These are phyloP conservation scores for Aspergillus biplanus DNA, from an alignment of 495 filamentous ascomycete genomes.

Conservation along the genomic window DNA sequence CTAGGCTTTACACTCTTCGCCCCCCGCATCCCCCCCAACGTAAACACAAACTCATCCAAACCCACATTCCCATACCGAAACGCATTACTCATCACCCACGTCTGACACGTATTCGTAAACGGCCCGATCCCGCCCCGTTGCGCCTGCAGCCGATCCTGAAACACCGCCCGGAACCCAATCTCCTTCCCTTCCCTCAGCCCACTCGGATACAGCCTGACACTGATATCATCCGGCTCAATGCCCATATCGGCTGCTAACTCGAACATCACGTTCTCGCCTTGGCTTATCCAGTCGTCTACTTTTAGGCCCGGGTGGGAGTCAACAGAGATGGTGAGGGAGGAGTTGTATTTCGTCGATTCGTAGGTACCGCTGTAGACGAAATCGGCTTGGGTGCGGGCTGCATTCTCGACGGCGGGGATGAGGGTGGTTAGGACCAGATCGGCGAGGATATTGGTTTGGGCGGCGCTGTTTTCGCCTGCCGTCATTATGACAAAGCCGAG, in stretches of 20 bases:
- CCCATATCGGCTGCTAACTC: too few species aligned
- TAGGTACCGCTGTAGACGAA: neutral
- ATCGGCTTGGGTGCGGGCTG: neutral
- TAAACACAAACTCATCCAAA: conserved; percentile 44
- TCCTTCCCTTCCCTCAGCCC: neutral
- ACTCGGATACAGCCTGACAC: neutral
- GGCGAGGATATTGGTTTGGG: neutral
- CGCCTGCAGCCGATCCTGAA: conserved; percentile 33
- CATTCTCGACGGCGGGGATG: neutral
- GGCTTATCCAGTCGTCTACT: too few species aligned
- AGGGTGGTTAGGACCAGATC: neutral
- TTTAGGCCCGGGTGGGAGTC: neutral
- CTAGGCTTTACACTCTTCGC: neutral
- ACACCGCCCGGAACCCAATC: neutral
- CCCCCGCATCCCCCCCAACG: neutral
- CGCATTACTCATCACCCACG: conserved; percentile 32
- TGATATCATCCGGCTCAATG: neutral
- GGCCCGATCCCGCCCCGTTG: conserved; percentile 20
- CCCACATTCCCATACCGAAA: conserved; percentile 37
- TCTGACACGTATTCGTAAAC: conserved; percentile 25
- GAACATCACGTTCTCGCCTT: too few species aligned
- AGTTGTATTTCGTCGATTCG: neutral
- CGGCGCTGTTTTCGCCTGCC: conserved; percentile 18
- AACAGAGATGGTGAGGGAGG: neutral
- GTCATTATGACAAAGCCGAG: conserved; percentile 52